Evolutionary conservation across 495 filamentous ascomycete species (phyloP), one percentile per base, ranked within the genome.

Genomic region (Hypoxylon trugodes): DNA sequence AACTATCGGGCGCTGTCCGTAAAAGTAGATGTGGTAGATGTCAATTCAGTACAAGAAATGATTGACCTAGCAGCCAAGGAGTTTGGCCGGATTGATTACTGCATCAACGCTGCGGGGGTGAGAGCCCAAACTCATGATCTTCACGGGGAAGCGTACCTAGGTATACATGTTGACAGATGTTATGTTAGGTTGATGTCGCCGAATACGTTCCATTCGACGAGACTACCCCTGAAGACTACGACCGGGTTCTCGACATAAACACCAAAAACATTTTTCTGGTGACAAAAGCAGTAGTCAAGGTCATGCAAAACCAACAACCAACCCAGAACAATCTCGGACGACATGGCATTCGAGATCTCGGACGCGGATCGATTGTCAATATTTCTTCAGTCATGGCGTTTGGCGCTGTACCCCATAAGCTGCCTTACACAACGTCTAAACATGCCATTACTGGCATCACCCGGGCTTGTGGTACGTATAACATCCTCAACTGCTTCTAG

Each of bases 301-400:
- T 73, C 21, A 77, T 79, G 77, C 57, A 73, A 47, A 62, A 65
- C 25, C 75, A 79, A 40, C 56, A 69, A 19, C 66, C 73, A 0
- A 54, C 66, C 12, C 58, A 50, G n/a, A 60, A 68, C 36, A 59
- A 73, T 19, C 22, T 48, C 3, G 28, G 54, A 0, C 58, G 66
- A 12, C 64, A 69, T 30, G 66, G 66, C 10, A 22, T n/a, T n/a
- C 57, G 59, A 0, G 47, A 55, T 25, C 28, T 65, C 6, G 65
- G 68, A 15, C 63, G 69, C 12, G 72, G 72, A 15, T 49, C 55
- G 15, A 70, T 74, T 13, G 66, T 74, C 30, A 69, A 69, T 35
- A 35, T 68, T 13, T 54, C 57, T 6, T 74, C 69, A 3, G 45
- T 53, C 2, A 57, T 60, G 33, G 55, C 63, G 1, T 8, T 58